These are phyloP conservation scores for Colletotrichum liaoningense DNA, from an alignment of 2,329 filamentous ascomycete species.

Conservation along the genomic window DNA sequence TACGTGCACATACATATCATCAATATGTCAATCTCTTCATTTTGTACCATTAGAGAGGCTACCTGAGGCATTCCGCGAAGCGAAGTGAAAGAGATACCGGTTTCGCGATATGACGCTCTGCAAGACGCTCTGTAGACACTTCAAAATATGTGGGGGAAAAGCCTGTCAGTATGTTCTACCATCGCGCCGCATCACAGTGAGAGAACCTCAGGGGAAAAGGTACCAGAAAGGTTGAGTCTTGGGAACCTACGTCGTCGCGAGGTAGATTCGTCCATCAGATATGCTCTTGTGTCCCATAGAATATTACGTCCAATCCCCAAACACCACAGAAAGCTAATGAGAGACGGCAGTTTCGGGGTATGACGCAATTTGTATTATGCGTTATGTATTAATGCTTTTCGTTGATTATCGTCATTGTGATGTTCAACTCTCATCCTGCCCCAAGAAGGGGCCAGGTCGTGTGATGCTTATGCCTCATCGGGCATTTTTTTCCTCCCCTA, in stretches of 20 bases:
- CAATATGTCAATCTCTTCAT: too few species aligned
- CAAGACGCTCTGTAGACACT: too few species aligned
- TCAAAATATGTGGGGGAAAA: neutral
- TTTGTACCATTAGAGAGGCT: too few species aligned
- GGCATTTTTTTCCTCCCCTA: too few species aligned
- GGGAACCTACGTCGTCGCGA: neutral
- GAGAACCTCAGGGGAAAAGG: neutral
- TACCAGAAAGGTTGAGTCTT: neutral
- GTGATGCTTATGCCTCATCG: neutral
- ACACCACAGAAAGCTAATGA: too few species aligned
- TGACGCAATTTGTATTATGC: neutral
- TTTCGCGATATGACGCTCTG: too few species aligned
- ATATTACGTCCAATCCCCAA: too few species aligned
- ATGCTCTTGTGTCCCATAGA: too few species aligned
- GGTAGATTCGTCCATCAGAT: neutral
- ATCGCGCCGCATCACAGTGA: neutral
- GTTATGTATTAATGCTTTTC: neutral
- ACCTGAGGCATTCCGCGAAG: too few species aligned
- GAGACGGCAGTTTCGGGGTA: neutral
- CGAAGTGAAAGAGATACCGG: too few species aligned
- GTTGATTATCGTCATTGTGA: neutral
- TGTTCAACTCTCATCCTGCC: neutral
- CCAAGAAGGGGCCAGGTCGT: neutral
- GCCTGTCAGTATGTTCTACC: neutral
- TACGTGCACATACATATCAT: too few species aligned